Evolutionary conservation across 1,284 basidiomycete genomes (phyloP), one percentile per base, ranked within the genome.

Genomic region (Grifola frondosa): DNA sequence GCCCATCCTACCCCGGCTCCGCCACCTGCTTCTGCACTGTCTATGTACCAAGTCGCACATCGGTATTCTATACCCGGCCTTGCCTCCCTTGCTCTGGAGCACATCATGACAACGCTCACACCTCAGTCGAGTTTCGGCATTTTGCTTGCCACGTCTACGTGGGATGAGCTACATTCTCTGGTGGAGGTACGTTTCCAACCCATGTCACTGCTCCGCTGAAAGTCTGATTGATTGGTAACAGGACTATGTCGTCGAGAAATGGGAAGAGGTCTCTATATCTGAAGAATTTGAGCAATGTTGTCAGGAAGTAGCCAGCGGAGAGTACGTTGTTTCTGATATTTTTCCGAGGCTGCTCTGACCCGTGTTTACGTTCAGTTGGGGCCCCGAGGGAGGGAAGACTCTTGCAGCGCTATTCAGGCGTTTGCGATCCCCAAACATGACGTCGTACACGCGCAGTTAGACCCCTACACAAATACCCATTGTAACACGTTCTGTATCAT

Each of bases 1-100:
- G 62, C 72, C 1, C 90, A 92, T 57, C 89, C 88, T 2, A 79
- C 82, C 3, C 65, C 76, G 7, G 57, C 75, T 3, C 81, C 84
- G 2, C 65, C 69, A 3, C 77, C 86, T 16, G 84, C 84, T 15
- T 85, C 83, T 21, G 86, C 88, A 1, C 66, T 94, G 24, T 79
- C 85, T 0, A 78, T 92, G 54, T 94, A 90, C 66, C 81, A 86
- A 56, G 73, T 91, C 12, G 86, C 89, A 9, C 88, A 92, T 67
- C 74, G 88, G 28, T 93, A 92, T 62, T 69, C 71, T 8, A 80
- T 92, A 66, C 76, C 78, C 4, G 75, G 71, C 8, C 73, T 93
- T 17, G 79, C 80, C 25, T 59, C 71, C 10, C 71, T 91, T 7
- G 84, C 89, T 2, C 65, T 88, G 42, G 80, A 86, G 38, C 88